A percentile compares a stretch with the other conserved stretches of the same genome.
phyloP scores from a whole-genome alignment of 2,329 filamentous ascomycete genomes.

The Bipolaris oryzae region DNA sequence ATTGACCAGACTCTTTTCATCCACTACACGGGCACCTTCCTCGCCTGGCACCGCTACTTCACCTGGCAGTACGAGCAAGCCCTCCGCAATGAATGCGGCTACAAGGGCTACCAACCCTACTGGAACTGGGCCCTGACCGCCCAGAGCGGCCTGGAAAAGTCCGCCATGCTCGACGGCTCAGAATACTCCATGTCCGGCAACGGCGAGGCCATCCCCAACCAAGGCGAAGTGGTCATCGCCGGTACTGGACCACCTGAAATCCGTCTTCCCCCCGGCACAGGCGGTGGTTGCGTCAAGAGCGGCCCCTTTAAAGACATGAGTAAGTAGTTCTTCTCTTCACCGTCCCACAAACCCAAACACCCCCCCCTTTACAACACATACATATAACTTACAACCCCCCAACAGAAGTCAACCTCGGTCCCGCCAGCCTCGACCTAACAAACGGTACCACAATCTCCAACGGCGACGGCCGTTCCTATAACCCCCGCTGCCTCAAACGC shows the following conservation, averaged over 20 bases:
- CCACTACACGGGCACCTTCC: constrained; percentile 42
- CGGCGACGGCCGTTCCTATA: constrained; percentile 22
- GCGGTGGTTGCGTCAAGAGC: constrained; percentile 60
- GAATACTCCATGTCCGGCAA: constrained; percentile 55
- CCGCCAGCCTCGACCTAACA: constrained; percentile 18
- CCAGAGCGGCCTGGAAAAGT: constrained; percentile 51
- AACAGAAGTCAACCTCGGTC: constrained; percentile 24
- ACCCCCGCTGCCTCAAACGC: constrained; percentile 37
- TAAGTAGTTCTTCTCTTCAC: not conserved
- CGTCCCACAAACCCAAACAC: not conserved
- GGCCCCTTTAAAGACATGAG: constrained; percentile 58
- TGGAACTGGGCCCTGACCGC: constrained; percentile 61
- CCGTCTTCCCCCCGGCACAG: constrained; percentile 55
- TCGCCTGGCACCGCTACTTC: constrained; percentile 51
- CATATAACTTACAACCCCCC: too few species aligned
- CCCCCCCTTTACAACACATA: not conserved
- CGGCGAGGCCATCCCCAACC: constrained; percentile 45
- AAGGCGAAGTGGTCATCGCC: constrained; percentile 35
- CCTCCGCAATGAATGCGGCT: constrained; percentile 52
- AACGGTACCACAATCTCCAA: constrained; percentile 37
- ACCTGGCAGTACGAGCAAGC: constrained; percentile 50
- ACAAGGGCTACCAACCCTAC: constrained; percentile 53
- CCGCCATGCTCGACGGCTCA: constrained; percentile 62
- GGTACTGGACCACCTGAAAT: constrained; percentile 31
- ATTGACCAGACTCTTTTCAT: constrained; percentile 44